Evolutionary conservation across 2,329 filamentous ascomycete genomes (phyloP).

Genomic region (Ophiostoma sp.): DNA sequence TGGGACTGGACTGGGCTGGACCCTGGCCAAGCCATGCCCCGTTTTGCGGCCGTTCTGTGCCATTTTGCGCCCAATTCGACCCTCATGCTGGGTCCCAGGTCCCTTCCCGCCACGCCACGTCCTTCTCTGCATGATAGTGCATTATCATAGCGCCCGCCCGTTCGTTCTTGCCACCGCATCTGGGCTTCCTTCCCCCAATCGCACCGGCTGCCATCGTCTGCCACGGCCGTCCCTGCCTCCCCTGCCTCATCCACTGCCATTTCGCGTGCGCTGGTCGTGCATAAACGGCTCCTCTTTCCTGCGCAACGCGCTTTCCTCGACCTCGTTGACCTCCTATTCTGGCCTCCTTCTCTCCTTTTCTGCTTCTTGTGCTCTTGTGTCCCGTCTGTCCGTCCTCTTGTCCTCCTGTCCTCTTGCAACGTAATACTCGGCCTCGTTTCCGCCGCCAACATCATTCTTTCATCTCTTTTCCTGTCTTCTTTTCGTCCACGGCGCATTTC

Average conservation of each 20-base stretch:
- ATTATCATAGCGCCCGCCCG: constrained; percentile 2
- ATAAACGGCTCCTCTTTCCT: not conserved
- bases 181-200: not conserved
- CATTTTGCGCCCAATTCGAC: not conserved
- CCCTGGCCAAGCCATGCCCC: not conserved
- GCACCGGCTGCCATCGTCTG: not conserved
- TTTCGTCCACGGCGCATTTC: not conserved
- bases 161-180: constrained; percentile 8
- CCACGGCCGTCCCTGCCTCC: not conserved
- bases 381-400: not conserved
- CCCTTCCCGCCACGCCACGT: constrained; percentile 13
- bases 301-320: not conserved
- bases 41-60: not conserved
- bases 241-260: not conserved
- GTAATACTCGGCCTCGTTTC: constrained; percentile 5
- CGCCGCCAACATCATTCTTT: not conserved
- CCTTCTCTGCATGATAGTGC: constrained; percentile 13
- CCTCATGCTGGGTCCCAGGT: not conserved
- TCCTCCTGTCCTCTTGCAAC: not conserved
- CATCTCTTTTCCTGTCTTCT: not conserved
- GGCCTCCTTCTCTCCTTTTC: not conserved
- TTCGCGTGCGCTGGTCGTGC: not conserved
- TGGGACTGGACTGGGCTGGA: not conserved
- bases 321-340: not conserved
- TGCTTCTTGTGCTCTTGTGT: not conserved